Evolutionary conservation across 495 filamentous ascomycete species (phyloP), one percentile per base, ranked within the genome.

Genomic region (Penicillium tannophilum): DNA sequence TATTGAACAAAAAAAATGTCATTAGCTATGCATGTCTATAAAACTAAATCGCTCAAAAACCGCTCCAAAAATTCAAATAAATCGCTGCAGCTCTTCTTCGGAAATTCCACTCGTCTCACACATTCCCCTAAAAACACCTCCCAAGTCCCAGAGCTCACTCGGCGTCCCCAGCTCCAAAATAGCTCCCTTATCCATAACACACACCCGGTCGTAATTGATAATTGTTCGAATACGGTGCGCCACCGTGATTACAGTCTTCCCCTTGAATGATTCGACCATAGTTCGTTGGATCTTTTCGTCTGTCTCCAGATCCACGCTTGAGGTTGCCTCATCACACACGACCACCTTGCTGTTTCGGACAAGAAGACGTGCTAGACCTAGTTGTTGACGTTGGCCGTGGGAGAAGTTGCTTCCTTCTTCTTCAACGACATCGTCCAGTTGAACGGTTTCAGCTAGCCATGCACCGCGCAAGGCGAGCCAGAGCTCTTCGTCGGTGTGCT

Each of bases 361-460:
- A 14, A 74, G 26, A 0, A 67, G 59, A n/a, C 71, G 61, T 2
- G 72, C 71, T 2, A 74, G 55, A 46, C 54, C 60, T 11, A 74
- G 49, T 17, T 71, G 47, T 59, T 84, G 81, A 28, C 71, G 61
- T 58, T 83, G 75, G 4, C 80, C 80, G 47, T 75, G 71, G 10
- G 65, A 71, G 26, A 65, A 62, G 24, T 54, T 26, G 8, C 52
- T 36, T 0, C 44, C 60, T 5, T 52, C 44, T 11, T 69, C 43
- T 7, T 36, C 35, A 33, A 60, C 61, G 12, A 63, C 53, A 6
- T 70, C 49, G 4, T 68, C 63, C 9, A 67, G 69, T 2, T 52
- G 42, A 2, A 69, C 19, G 6, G 33, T 43, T 14, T 62, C 52
- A 62, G 61, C 63, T 10, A 72, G 42, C 19, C 51, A 49, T 4